These are phyloP conservation scores for Melianthus villosus DNA, from an alignment of 441 rosid species.

Conservation along the genomic window DNA sequence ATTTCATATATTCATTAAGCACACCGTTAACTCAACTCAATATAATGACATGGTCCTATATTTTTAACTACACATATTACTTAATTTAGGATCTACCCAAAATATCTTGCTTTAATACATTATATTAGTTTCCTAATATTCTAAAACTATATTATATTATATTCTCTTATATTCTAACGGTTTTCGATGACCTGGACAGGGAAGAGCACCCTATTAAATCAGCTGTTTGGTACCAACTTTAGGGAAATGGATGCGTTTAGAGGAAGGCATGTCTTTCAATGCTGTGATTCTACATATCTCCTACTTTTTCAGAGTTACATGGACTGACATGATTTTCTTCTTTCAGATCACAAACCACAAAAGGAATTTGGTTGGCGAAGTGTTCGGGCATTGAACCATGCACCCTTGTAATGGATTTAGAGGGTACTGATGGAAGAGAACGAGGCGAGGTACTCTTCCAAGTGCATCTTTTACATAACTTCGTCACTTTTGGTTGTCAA, in stretches of 20 bases:
- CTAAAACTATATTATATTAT: too few relatives aligned
- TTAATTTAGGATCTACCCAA: too few relatives aligned
- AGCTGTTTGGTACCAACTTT: slow-evolving; percentile 80
- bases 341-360: slow-evolving; percentile 55
- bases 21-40: too few relatives aligned
- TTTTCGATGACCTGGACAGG: slow-evolving; percentile 41
- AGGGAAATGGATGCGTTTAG: slow-evolving; percentile 97
- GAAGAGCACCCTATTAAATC: slow-evolving; percentile 82
- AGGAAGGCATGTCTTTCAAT: slow-evolving; percentile 91
- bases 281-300: too few relatives aligned
- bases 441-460: slow-evolving; percentile 74
- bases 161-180: too few relatives aligned
- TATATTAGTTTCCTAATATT: too few relatives aligned
- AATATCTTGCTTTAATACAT: too few relatives aligned
- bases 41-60: too few relatives aligned
- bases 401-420: slow-evolving; percentile 94
- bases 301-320: background rate
- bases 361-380: slow-evolving; percentile 93
- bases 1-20: too few relatives aligned
- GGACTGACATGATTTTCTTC: slow-evolving; percentile 1
- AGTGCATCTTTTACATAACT: too few relatives aligned
- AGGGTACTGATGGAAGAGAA: slow-evolving; percentile 99
- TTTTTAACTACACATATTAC: too few relatives aligned
- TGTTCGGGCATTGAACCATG: slow-evolving; percentile 88
- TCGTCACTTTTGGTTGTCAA: too few relatives aligned